Conservation (phyloP, 2,329 filamentous ascomycete species). For the Nigrospora sphaerica region DNA sequence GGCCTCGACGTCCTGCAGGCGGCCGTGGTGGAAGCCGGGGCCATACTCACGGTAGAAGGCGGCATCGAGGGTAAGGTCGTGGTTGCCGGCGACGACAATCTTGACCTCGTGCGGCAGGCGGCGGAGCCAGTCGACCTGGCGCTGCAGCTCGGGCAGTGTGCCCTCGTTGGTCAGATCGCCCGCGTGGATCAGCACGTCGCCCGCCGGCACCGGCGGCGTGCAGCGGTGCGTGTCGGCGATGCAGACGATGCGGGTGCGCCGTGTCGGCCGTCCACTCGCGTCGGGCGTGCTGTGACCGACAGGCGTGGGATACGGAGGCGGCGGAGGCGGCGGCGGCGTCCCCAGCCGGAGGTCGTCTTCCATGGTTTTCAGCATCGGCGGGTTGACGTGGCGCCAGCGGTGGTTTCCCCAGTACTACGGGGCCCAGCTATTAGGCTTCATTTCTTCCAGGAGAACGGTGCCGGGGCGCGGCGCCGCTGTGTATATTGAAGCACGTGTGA, state of each 20-base stretch:
- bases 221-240: conserved; percentile 72
- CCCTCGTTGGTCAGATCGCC: conserved; percentile 73
- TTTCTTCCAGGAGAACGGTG: no score
- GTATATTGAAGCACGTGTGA: no score
- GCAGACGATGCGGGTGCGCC: conserved; percentile 62
- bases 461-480: no score
- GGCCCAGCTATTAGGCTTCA: no score
- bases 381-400: no score
- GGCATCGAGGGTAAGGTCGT: conserved; percentile 66
- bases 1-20: conserved; percentile 40
- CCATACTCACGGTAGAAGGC: conserved; percentile 51
- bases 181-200: conserved; percentile 69
- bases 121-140: background rate
- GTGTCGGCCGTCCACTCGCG: conserved; percentile 11
- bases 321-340: no score
- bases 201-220: conserved; percentile 56
- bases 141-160: conserved; percentile 38
- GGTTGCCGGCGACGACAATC: conserved; percentile 65
- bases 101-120: conserved; percentile 1
- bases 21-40: conserved; percentile 47
- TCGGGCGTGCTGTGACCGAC: background rate
- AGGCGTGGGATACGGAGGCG: no score
- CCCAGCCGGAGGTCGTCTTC: no score
- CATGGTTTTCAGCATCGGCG: no score
- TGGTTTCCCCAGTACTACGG: no score